Evolutionary conservation across 164 flowering plant genomes (phyloP), one percentile per base, ranked within the genome.

Genomic region (Vitis riparia): DNA sequence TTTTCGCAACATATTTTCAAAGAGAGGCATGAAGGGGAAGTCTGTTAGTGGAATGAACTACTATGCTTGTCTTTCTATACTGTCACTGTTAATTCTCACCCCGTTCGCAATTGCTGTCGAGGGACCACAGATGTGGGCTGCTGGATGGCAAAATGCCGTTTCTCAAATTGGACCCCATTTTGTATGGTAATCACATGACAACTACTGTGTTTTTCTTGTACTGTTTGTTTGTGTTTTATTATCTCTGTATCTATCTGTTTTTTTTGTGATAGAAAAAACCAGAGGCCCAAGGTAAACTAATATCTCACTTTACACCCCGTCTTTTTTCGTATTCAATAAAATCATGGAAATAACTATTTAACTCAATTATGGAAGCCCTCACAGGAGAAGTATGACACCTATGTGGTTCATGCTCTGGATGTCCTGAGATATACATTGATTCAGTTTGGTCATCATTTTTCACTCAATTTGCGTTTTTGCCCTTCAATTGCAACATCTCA

Each of bases 61-160:
- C 83, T 88, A 88, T 55, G 89, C 91, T 73, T 88, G 91, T 71
- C 72, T 88, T 47, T 88, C 91, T 6, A 78, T 88, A 75, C 30
- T 88, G 85, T 88, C 91, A 37, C 85, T 88, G 0, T 16, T 83
- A 67, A 87, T 89, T 75, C 96, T 90, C 60, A 87, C 90, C 1
- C 96, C 96, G 1, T 89, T 90, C 53, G 91, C 96, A 12, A 69
- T 90, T 74, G 96, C 93, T 65, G 88, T 89, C 71, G 96, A 90
- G 85, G 96, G 96, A 8, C 96, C 96, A 51, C 81, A 84, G 72
- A 69, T 90, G 85, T 90, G 96, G 96, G 88, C 87, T 57, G 90
- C 87, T 74, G 96, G 96, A 27, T 86, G 90, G 89, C 73, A 87
- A 71, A 82, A 62, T 0, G 93, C 96, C 8, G 9, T 89, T 48